A percentile compares a stretch with the other conserved stretches of the same genome.
These are phyloP conservation scores for Teratosphaeriaceae sp. DNA, from an alignment of 2,329 filamentous ascomycete genomes.

Conservation along the genomic window DNA sequence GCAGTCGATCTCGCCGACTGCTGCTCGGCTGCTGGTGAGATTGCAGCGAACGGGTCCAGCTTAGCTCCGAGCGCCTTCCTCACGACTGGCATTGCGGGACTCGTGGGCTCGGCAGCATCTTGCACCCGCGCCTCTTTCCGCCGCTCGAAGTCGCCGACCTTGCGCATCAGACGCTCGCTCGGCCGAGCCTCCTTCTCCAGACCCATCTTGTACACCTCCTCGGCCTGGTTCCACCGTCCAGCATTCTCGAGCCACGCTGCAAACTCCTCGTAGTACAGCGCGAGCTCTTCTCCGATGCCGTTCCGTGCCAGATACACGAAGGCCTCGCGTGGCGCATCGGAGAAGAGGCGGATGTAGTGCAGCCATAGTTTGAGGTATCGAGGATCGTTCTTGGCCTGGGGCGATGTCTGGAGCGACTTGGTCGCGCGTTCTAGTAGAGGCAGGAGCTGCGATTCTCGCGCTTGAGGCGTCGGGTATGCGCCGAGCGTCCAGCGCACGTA, in stretches of 20 bases:
- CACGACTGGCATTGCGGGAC: slow-evolving; percentile 77
- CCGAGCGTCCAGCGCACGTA: slow-evolving; percentile 97
- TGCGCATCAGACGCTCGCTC: slow-evolving; percentile 71
- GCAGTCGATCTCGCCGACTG: slow-evolving; percentile 41
- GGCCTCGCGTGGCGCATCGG: slow-evolving; percentile 85
- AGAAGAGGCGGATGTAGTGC: slow-evolving; percentile 87
- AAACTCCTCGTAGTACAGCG: slow-evolving; percentile 95
- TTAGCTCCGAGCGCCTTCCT: slow-evolving; percentile 81
- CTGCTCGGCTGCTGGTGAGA: slow-evolving; percentile 51
- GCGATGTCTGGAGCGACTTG: slow-evolving; percentile 74
- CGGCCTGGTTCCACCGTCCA: slow-evolving; percentile 80
- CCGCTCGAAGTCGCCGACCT: slow-evolving; percentile 86
- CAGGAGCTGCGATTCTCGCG: slow-evolving; percentile 81
- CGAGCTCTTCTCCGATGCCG: slow-evolving; percentile 75
- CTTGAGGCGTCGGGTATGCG: slow-evolving; percentile 89
- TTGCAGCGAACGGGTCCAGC: slow-evolving; percentile 67
- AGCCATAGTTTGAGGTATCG: slow-evolving; percentile 92
- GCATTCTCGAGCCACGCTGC: slow-evolving; percentile 84
- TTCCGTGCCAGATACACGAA: slow-evolving; percentile 89
- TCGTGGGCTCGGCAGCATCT: slow-evolving; percentile 61
- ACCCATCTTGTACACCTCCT: slow-evolving; percentile 87
- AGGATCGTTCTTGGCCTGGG: slow-evolving; percentile 91
- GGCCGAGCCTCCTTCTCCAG: slow-evolving; percentile 85
- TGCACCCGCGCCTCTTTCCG: slow-evolving; percentile 63
- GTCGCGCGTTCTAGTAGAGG: slow-evolving; percentile 88